Conservation (phyloP, 2,329 filamentous ascomycete genomes). For the Alternaria alternata region DNA sequence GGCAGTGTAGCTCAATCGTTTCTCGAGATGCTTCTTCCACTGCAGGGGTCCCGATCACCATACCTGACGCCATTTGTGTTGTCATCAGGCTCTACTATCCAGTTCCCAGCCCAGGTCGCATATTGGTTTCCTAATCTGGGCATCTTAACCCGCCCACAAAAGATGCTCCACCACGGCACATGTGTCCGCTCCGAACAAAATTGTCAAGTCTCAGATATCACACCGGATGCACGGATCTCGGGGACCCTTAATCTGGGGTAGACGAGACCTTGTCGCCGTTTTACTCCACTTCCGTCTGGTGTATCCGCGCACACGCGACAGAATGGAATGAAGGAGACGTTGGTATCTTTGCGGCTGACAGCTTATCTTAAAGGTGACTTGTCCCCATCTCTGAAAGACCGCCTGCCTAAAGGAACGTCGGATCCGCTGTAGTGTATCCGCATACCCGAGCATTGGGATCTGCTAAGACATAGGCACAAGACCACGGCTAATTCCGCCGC, state of each 20-base stretch:
- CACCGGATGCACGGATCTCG: slow-evolving; percentile 1
- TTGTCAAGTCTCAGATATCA: slow-evolving; percentile 2
- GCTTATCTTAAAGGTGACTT: slow-evolving; percentile 10
- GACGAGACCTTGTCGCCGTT: slow-evolving; percentile 15
- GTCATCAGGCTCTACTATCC: slow-evolving; percentile 4
- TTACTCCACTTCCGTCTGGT: slow-evolving; percentile 22
- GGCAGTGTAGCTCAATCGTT: background rate
- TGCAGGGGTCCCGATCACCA: background rate
- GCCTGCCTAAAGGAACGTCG: slow-evolving; percentile 9
- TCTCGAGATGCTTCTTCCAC: background rate
- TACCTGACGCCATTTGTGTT: background rate
- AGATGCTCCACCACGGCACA: slow-evolving; percentile 18
- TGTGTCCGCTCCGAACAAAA: slow-evolving; percentile 9
- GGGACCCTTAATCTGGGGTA: slow-evolving; percentile 11
- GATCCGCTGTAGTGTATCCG: slow-evolving; percentile 12
- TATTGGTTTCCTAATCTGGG: slow-evolving; percentile 17
- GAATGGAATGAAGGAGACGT: background rate
- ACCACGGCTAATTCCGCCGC: slow-evolving; percentile 11
- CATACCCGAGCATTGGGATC: slow-evolving; percentile 13
- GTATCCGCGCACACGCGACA: slow-evolving; percentile 13
- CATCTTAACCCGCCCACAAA: slow-evolving; percentile 20
- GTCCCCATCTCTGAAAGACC: slow-evolving; percentile 5
- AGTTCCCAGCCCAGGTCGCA: slow-evolving; percentile 12
- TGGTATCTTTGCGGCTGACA: background rate
- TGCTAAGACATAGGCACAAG: slow-evolving; percentile 12